Evolutionary conservation across 1,284 basidiomycete genomes (phyloP), one percentile per base, ranked within the genome.

Genomic region (Sutorius eximius): DNA sequence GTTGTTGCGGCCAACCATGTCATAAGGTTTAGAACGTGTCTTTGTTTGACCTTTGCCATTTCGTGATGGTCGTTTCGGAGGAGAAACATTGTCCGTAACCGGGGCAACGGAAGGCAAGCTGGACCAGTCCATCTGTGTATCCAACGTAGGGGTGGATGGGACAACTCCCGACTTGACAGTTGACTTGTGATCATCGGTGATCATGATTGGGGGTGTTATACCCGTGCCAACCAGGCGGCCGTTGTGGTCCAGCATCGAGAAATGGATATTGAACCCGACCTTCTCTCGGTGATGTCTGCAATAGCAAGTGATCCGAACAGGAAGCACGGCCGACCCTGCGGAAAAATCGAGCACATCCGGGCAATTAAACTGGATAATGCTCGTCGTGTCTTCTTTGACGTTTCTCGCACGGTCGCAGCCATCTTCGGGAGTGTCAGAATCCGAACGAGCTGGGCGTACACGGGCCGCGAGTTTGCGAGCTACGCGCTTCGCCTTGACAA

Each of bases 221-320:
- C 93, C 93, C 11, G 83, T 83, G 11, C 93, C 96, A 51, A 99
- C 83, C 47, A 95, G 73, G 27, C 89, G 83, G 9, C 94, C 95
- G 36, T 77, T 79, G 64, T 86, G 78, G 61, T 98, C 92, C 64
- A 88, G 83, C 78, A 99, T 83, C 18, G 87, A 88, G 71, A 99
- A 92, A 65, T 92, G 89, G 60, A 99, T 87, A 69, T 90, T 87
- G 75, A 99, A 99, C 1, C 97, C 97, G 45, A 91, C 79, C 76
- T 98, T 98, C 75, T 99, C 97, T 58, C 93, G 88, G 74, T 99
- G 97, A 77, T 99, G 97, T 49, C 97, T 89, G 67, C 97, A 99
- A 73, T 99, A 99, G 75, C 97, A 99, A 8, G 97, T 98, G 61
- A 99, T 94, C 45, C 97, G 86, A 46, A 98, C 87, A 3, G 97